phyloP scores from a whole-genome alignment of 176 grass and related monocot species.

The Oryza glaberrima region DNA sequence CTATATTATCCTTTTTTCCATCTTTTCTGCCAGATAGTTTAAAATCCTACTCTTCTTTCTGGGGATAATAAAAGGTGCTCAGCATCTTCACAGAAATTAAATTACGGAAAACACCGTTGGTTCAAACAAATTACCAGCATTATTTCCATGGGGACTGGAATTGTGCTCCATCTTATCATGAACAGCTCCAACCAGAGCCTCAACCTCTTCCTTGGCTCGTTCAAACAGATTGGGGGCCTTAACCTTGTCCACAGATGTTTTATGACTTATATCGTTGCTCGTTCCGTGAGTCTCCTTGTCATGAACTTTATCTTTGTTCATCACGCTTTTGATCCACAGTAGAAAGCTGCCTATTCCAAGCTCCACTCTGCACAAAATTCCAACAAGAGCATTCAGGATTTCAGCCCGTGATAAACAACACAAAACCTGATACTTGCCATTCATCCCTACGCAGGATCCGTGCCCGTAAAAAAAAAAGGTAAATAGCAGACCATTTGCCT shows the following conservation, averaged over 20 bases:
- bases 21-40: background rate
- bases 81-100: background rate
- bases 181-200: slow-evolving; percentile 55
- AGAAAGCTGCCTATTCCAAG: background rate
- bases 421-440: background rate
- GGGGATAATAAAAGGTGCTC: background rate
- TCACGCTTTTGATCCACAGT: background rate
- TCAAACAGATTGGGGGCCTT: slow-evolving; percentile 72
- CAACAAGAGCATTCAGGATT: background rate
- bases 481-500: background rate
- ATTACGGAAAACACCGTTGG: background rate
- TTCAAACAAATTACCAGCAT: slow-evolving; percentile 43
- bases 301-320: slow-evolving; percentile 48
- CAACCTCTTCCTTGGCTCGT: slow-evolving; percentile 79
- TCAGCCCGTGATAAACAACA: background rate
- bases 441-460: background rate
- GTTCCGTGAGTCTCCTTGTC: slow-evolving; percentile 74
- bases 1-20: background rate
- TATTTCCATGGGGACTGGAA: slow-evolving; percentile 41
- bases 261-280: slow-evolving; percentile 53
- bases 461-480: background rate
- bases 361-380: slow-evolving; percentile 4
- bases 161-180: slow-evolving; percentile 61
- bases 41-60: background rate
- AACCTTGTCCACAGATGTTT: slow-evolving; percentile 53